Conservation (phyloP, 108 stramenopile genomes). For the Hondaea fermentalgiana region DNA sequence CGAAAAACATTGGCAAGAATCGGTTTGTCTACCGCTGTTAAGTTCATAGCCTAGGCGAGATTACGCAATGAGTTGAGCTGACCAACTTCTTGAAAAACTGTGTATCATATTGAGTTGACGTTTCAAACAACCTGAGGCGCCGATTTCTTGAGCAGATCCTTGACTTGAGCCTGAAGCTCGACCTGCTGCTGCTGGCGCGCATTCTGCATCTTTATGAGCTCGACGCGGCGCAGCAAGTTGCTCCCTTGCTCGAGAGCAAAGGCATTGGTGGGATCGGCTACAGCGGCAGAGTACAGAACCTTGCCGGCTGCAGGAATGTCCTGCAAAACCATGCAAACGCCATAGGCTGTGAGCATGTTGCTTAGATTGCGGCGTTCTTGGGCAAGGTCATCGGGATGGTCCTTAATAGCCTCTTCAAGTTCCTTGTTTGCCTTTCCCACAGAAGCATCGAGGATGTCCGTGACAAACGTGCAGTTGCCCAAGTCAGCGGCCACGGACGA, state of each 20-base stretch:
- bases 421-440: background rate
- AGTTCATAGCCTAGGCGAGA: no score
- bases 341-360: background rate
- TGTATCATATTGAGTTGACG: no score
- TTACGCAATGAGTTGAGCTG: no score
- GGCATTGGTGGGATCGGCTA: background rate
- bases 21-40: no score
- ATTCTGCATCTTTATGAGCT: background rate
- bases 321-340: background rate
- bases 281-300: background rate
- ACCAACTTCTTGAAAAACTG: no score
- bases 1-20: no score
- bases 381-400: background rate
- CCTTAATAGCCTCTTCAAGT: background rate
- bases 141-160: background rate
- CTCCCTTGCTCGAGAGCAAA: background rate
- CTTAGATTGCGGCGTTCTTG: background rate
- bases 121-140: background rate
- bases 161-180: background rate
- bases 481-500: background rate
- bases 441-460: background rate
- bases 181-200: background rate
- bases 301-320: background rate
- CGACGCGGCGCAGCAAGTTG: background rate
- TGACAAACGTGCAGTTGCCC: background rate